phyloP scores from a whole-genome alignment of 164 flowering plant genomes.

The Aristolochia contorta region DNA sequence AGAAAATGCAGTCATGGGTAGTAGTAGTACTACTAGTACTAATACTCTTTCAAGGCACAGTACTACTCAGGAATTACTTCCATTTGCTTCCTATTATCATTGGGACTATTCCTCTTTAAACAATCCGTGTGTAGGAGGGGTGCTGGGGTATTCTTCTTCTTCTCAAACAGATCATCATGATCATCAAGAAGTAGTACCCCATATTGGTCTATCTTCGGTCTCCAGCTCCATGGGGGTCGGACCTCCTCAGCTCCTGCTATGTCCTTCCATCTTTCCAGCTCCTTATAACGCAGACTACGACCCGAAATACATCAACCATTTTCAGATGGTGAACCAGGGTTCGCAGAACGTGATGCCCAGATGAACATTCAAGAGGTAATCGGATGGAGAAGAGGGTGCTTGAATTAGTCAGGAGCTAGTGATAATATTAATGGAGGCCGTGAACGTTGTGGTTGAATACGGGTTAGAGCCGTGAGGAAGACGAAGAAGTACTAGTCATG shows the following conservation, averaged over 20 bases:
- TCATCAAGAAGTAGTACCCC: constrained; percentile 28
- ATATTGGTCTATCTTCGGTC: constrained; percentile 30
- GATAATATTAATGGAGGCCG: no score
- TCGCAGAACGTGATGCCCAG: constrained; percentile 18
- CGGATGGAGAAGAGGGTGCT: no score
- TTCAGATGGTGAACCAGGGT: constrained; percentile 19
- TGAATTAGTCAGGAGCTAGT: no score
- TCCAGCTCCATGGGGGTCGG: constrained; percentile 30
- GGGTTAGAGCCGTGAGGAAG: no score
- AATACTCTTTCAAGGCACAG: no score
- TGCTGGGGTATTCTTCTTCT: no score
- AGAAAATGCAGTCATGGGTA: no score
- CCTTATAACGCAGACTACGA: constrained; percentile 29
- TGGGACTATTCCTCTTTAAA: constrained; percentile 37
- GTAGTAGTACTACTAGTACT: no score
- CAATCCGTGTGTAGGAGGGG: constrained; percentile 21
- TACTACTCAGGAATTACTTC: background rate
- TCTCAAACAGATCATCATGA: no score
- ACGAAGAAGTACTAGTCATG: no score
- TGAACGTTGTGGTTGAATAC: no score
- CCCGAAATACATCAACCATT: constrained; percentile 36
- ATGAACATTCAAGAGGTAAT: no score
- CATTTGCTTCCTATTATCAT: constrained; percentile 15
- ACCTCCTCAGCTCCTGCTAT: constrained; percentile 38
- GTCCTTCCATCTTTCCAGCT: constrained; percentile 33